phyloP scores from a whole-genome alignment of 2,329 filamentous ascomycete genomes.

The Furcasterigmium sp. region DNA sequence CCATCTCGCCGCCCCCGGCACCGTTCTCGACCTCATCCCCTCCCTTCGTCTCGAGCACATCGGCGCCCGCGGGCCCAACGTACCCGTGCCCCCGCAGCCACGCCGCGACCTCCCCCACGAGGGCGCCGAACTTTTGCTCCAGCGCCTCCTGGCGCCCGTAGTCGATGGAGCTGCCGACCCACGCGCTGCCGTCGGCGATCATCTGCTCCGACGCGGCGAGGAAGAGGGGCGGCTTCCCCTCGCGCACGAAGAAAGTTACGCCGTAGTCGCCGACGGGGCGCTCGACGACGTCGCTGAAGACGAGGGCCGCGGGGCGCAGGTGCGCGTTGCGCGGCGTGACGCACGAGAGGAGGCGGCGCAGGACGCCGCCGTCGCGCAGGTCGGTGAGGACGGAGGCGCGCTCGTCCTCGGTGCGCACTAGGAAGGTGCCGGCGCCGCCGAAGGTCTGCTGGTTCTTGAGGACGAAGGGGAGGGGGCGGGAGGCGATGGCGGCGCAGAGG shows the following conservation, averaged over 20 bases:
- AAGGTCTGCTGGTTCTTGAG: constrained; percentile 31
- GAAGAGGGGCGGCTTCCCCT: constrained; percentile 17
- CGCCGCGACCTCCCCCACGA: constrained; percentile 15
- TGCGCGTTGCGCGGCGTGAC: constrained; percentile 22
- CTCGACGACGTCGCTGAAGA: constrained; percentile 24
- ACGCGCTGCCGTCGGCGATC: constrained; percentile 24
- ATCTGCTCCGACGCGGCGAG: constrained; percentile 28
- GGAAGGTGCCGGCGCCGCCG: constrained; percentile 28
- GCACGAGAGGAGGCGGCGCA: constrained; percentile 21
- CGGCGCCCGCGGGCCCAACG: constrained; percentile 24
- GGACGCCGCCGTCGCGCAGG: constrained; percentile 17
- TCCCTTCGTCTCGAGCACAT: constrained; percentile 21
- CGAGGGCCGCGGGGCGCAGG: constrained; percentile 22
- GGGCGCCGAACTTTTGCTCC: constrained; percentile 16
- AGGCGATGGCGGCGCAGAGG: constrained; percentile 17
- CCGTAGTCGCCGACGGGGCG: constrained; percentile 25
- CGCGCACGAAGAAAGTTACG: constrained; percentile 26
- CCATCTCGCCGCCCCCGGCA: constrained; percentile 2
- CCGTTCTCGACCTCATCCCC: neutral
- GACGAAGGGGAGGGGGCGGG: constrained; percentile 24
- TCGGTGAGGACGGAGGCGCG: constrained; percentile 16
- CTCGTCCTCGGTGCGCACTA: constrained; percentile 19
- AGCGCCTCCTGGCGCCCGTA: constrained; percentile 23
- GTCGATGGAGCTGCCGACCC: constrained; percentile 26
- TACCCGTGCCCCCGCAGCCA: constrained; percentile 23